phyloP scores from a whole-genome alignment of 345 rosid species.

The Hypericum androsaemum region DNA sequence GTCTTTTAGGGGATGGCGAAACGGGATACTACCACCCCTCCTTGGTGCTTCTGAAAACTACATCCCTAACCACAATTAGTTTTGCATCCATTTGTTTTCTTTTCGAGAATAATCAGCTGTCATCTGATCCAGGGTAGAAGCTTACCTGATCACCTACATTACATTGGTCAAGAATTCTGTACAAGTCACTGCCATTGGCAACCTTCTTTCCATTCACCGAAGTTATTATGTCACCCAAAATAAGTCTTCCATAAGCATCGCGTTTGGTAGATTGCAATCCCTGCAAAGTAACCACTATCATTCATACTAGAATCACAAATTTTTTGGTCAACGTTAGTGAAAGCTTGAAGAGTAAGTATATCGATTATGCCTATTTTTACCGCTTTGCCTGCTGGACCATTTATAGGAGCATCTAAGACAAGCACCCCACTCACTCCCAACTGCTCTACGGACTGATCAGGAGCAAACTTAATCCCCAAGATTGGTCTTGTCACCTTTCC shows the following conservation, averaged over 20 bases:
- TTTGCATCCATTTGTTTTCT: too few relatives aligned
- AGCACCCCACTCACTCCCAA: conserved; percentile 97
- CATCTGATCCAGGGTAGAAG: too few relatives aligned
- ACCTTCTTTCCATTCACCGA: conserved; percentile 79
- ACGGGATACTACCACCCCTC: too few relatives aligned
- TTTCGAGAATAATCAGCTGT: too few relatives aligned
- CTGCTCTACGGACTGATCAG: conserved; percentile 94
- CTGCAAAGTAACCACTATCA: too few relatives aligned
- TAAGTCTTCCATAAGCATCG: conserved; percentile 75
- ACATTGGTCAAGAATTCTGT: conserved; percentile 89
- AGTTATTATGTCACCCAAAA: conserved; percentile 87
- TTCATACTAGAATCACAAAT: too few relatives aligned
- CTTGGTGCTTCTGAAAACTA: too few relatives aligned
- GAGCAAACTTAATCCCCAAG: conserved; percentile 92
- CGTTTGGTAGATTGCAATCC: conserved; percentile 62
- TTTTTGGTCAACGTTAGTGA: too few relatives aligned
- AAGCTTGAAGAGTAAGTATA: too few relatives aligned
- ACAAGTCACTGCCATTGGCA: conserved; percentile 73
- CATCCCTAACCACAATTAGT: neutral
- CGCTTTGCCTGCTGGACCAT: conserved; percentile 97
- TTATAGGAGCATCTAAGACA: conserved; percentile 79
- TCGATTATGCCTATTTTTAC: conserved; percentile 28
- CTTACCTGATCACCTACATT: conserved; percentile 75
- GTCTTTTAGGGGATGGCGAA: too few relatives aligned
- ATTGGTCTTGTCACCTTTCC: conserved; percentile 91